phyloP scores from a whole-genome alignment of 768 basidiomycete genomes.

The Xanthoconium stramineum region DNA sequence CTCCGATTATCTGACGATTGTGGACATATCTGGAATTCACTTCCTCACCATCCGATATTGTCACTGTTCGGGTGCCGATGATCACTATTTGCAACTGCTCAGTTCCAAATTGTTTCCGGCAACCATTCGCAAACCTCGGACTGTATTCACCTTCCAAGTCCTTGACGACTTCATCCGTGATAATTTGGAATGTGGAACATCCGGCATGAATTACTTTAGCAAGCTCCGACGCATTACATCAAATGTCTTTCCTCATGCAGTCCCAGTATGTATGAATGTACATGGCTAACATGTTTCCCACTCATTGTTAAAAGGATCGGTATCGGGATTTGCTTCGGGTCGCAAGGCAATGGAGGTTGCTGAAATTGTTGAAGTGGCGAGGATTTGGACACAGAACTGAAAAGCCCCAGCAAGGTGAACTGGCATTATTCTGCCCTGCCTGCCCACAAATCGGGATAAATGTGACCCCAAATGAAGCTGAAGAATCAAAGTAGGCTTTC shows the following conservation, averaged over 20 bases:
- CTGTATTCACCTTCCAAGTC: conserved; percentile 12
- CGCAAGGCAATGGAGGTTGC: no score
- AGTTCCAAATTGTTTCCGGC: background rate
- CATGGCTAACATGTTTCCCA: no score
- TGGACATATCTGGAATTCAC: background rate
- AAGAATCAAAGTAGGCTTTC: no score
- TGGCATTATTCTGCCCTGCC: no score
- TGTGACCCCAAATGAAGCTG: no score
- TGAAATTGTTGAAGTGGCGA: no score
- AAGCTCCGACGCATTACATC: background rate
- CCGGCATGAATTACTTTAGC: background rate
- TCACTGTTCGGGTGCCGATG: background rate
- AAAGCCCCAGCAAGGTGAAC: no score
- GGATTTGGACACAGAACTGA: no score
- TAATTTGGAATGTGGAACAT: conserved; percentile 19
- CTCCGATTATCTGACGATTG: background rate
- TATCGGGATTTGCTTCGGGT: no score
- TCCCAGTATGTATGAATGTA: background rate
- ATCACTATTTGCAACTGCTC: background rate
- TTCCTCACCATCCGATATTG: background rate
- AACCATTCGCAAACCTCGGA: background rate
- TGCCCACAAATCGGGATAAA: no score
- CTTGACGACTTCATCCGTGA: conserved; percentile 18
- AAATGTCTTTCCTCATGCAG: background rate
- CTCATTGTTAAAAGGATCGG: no score